Evolutionary conservation across 257 asterid species (phyloP), one percentile per base, ranked within the genome.

Genomic region (Fraxinus anomala): DNA sequence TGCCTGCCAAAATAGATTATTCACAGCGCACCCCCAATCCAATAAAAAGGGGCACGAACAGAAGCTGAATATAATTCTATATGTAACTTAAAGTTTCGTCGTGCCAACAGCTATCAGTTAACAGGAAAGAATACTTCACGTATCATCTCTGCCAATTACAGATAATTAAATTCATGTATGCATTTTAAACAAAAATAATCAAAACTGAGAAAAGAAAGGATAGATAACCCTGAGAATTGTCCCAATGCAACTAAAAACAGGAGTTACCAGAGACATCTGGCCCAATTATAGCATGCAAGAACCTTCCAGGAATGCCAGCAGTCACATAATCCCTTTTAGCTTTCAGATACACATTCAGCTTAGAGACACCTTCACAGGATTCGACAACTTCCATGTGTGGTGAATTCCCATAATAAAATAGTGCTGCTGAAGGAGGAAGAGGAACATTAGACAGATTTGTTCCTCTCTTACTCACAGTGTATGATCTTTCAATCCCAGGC

Each of bases 341-440:
- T 84, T 84, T 88, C 63, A 93, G 89, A 80, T 88, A 90, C 80
- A 23, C 76, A 78, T 93, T 93, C 80, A 93, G 79, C 82, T 82
- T 92, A 76, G 59, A 23, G 79, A 90, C 80, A 81, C 96, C 82
- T 65, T 80, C 83, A 83, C 96, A 90, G 10, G 89, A 80, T 81
- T 87, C 91, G 70, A 81, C 83, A 67, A 90, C 73, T 73, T 89
- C 89, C 83, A 90, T 68, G 73, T 74, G 83, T 44, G 85, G 90
- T 26, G 94, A 89, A 83, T 84, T 75, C 61, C 93, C 92, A 47
- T 65, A 65, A 77, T 91, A 93, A 85, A 89, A 91, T 61, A 77
- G 79, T 51, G 98, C 97, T 33, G 96, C 97, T 6, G 97, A 88
- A 72, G 89, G 94, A 81, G 94, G 92, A 81, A 90, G 96, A 66